Conservation (phyloP, 768 basidiomycete species). For the Collybia sp. region DNA sequence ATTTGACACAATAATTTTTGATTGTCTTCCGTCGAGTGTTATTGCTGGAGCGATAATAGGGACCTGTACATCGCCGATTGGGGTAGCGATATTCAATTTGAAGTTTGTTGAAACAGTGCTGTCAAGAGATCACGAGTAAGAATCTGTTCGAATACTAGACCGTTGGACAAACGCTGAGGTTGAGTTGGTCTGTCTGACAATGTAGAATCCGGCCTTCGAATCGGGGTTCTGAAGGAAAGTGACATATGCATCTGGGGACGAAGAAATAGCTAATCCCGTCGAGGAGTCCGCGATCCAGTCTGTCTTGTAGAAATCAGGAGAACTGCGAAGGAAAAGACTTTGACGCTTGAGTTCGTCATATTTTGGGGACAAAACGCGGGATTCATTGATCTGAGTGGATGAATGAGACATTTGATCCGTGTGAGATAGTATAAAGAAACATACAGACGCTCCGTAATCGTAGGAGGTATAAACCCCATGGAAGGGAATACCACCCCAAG, state of each 20-base stretch:
- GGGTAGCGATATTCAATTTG: slow-evolving; percentile 55
- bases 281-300: slow-evolving; percentile 64
- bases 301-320: slow-evolving; percentile 77
- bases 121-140: background rate
- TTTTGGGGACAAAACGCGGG: slow-evolving; percentile 60
- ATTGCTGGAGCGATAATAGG: slow-evolving; percentile 51
- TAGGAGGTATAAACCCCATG: slow-evolving; percentile 78
- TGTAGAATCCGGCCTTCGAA: slow-evolving; percentile 59
- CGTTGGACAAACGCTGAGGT: slow-evolving; percentile 51
- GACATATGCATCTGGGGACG: slow-evolving; percentile 46
- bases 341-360: slow-evolving; percentile 77
- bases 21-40: slow-evolving; percentile 64
- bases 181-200: slow-evolving; percentile 64
- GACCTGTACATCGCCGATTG: slow-evolving; percentile 45
- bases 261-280: slow-evolving; percentile 35
- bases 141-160: background rate
- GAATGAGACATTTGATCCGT: background rate
- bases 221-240: slow-evolving; percentile 69
- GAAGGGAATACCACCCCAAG: slow-evolving; percentile 80
- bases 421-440: slow-evolving; percentile 1
- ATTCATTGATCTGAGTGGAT: slow-evolving; percentile 53
- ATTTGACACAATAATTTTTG: slow-evolving; percentile 68
- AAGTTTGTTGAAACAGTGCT: slow-evolving; percentile 46
- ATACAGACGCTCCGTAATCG: slow-evolving; percentile 69
- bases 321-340: slow-evolving; percentile 73